These are phyloP conservation scores for Vitellaria paradoxa DNA, from an alignment of 179 eudicot genomes.

Conservation along the genomic window DNA sequence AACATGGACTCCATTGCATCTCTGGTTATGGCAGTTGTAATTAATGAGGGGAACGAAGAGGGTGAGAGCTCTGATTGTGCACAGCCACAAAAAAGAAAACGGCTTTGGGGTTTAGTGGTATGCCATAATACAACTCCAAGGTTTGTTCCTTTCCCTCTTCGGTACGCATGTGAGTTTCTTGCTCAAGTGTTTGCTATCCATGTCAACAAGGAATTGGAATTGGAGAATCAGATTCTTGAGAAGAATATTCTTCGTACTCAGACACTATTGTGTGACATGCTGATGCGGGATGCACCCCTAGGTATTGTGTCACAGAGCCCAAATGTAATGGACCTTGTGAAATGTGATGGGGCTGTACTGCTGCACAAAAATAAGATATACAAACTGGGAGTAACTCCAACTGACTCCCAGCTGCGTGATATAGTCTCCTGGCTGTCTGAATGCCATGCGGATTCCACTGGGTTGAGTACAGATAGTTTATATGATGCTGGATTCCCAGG, in stretches of 20 bases:
- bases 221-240: slow-evolving; percentile 78
- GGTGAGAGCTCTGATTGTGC: slow-evolving; percentile 39
- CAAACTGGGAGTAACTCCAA: slow-evolving; percentile 71
- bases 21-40: slow-evolving; percentile 89
- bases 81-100: slow-evolving; percentile 56
- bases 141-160: slow-evolving; percentile 90
- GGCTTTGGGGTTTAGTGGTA: slow-evolving; percentile 96
- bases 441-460: slow-evolving; percentile 83
- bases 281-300: slow-evolving; percentile 86
- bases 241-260: slow-evolving; percentile 94
- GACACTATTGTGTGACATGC: slow-evolving; percentile 87
- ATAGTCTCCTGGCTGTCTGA: slow-evolving; percentile 74
- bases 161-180: slow-evolving; percentile 94
- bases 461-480: slow-evolving; percentile 92
- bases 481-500: slow-evolving; percentile 92
- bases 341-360: slow-evolving; percentile 90
- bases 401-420: slow-evolving; percentile 65
- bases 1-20: slow-evolving; percentile 98
- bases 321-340: slow-evolving; percentile 89
- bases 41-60: slow-evolving; percentile 76
- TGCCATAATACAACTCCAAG: slow-evolving; percentile 87
- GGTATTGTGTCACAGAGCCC: slow-evolving; percentile 87
- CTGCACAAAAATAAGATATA: slow-evolving; percentile 58
- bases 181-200: slow-evolving; percentile 96
- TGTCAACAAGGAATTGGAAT: slow-evolving; percentile 82